A percentile compares a stretch with the other conserved stretches of the same genome.
phyloP scores from a whole-genome alignment of 495 filamentous ascomycete genomes.

The Aspergillus wentii region DNA sequence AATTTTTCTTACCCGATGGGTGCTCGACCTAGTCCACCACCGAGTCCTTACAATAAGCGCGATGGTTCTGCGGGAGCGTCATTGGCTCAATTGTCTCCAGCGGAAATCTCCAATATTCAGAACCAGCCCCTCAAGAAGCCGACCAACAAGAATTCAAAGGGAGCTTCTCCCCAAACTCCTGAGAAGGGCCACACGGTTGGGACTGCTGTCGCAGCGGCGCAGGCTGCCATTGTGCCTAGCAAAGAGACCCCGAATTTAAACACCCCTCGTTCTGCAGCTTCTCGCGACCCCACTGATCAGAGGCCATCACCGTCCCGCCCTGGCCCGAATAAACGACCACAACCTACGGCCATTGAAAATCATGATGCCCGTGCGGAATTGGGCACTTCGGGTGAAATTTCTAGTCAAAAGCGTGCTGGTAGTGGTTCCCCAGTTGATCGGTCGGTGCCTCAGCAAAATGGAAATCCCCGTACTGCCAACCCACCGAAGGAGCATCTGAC shows the following conservation, averaged over 20 bases:
- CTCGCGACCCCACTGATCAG: conserved; percentile 6
- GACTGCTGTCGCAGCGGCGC: conserved; percentile 32
- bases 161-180: conserved; percentile 25
- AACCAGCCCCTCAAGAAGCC: conserved; percentile 43
- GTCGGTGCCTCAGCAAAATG: too few relatives aligned
- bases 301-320: conserved; percentile 12
- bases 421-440: too few relatives aligned
- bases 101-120: conserved; percentile 26
- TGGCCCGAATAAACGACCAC: conserved; percentile 48
- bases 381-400: conserved; percentile 9
- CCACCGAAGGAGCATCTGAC: too few relatives aligned
- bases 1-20: conserved; percentile 85
- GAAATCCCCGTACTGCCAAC: too few relatives aligned
- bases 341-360: too few relatives aligned
- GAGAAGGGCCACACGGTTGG: conserved; percentile 38
- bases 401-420: too few relatives aligned
- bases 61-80: conserved; percentile 9
- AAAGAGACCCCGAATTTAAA: conserved; percentile 9
- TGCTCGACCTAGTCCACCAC: conserved; percentile 39
- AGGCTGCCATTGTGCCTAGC: conserved; percentile 17
- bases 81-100: conserved; percentile 13
- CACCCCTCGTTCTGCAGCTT: conserved; percentile 2
- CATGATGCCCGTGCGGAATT: conserved; percentile 34
- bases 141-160: conserved; percentile 48
- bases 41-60: conserved; percentile 10